A percentile compares a stretch with the other conserved stretches of the same genome.
These are phyloP conservation scores for Cladophialophora immunda DNA, from an alignment of 2,329 filamentous ascomycete species.

Conservation along the genomic window DNA sequence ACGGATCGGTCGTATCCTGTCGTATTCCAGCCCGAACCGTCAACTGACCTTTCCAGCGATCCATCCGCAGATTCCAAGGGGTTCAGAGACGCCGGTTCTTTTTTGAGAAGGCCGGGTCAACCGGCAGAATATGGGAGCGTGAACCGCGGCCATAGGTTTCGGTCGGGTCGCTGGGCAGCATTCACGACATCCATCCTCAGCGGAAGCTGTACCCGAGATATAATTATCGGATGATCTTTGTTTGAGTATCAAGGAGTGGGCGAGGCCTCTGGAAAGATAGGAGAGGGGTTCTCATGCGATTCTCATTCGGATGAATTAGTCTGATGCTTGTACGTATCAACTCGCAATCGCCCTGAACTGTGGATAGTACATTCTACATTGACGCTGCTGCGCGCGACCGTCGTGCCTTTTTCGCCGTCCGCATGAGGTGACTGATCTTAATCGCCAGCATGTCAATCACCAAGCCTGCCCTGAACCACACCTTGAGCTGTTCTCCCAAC, in stretches of 20 bases:
- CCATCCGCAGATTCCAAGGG: background rate
- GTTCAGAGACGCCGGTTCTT: too few species aligned
- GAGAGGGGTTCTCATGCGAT: background rate
- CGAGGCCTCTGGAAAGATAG: background rate
- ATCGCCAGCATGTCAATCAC: background rate
- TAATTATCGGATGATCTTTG: too few species aligned
- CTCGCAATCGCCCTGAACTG: background rate
- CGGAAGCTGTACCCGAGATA: too few species aligned
- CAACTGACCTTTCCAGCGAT: background rate
- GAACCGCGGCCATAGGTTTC: too few species aligned
- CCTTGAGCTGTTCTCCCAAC: background rate
- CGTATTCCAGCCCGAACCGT: background rate
- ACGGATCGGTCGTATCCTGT: background rate
- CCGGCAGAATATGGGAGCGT: too few species aligned
- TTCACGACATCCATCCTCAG: too few species aligned
- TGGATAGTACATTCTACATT: background rate
- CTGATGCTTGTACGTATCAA: background rate
- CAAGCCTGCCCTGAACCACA: background rate
- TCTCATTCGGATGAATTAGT: background rate
- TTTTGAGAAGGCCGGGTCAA: too few species aligned
- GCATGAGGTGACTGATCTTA: background rate
- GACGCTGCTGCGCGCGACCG: background rate
- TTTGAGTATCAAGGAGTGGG: background rate
- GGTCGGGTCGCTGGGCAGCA: too few species aligned
- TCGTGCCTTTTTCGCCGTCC: background rate